phyloP scores from a whole-genome alignment of 83 land plant genomes.

The Isoetes engelmannii region DNA sequence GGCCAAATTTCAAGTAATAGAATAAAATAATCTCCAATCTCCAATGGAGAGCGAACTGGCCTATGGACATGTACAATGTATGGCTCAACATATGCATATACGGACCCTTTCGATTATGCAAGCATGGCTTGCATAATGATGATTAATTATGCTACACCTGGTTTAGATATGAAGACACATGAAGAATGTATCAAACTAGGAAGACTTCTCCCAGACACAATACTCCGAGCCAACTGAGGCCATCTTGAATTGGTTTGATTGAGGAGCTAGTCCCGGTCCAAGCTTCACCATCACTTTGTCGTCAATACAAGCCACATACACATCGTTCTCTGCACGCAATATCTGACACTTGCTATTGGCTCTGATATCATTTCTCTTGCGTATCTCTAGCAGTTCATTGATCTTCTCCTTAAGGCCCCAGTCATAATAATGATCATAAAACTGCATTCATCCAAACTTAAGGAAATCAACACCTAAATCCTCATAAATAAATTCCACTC shows the following conservation, averaged over 20 bases:
- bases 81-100: too few relatives aligned
- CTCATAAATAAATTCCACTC: too few relatives aligned
- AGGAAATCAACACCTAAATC: neutral
- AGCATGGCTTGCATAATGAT: too few relatives aligned
- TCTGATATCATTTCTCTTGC: slow-evolving; percentile 36
- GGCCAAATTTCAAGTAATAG: too few relatives aligned
- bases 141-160: too few relatives aligned
- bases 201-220: slow-evolving; percentile 39
- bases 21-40: too few relatives aligned
- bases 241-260: slow-evolving; percentile 17
- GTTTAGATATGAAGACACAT: too few relatives aligned
- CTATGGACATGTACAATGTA: too few relatives aligned
- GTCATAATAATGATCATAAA: slow-evolving; percentile 45
- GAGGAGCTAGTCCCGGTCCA: slow-evolving; percentile 35
- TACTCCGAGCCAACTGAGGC: slow-evolving; percentile 38
- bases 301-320: slow-evolving; percentile 42
- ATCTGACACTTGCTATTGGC: slow-evolving; percentile 32
- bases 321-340: slow-evolving; percentile 28
- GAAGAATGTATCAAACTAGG: too few relatives aligned
- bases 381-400: slow-evolving; percentile 13
- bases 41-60: too few relatives aligned
- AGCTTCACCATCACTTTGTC: slow-evolving; percentile 38
- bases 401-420: slow-evolving; percentile 40
- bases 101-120: too few relatives aligned
- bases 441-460: slow-evolving; percentile 23